Evolutionary conservation across 1,284 basidiomycete species (phyloP).

Genomic region (Sporisorium iseilematis-ciliati): DNA sequence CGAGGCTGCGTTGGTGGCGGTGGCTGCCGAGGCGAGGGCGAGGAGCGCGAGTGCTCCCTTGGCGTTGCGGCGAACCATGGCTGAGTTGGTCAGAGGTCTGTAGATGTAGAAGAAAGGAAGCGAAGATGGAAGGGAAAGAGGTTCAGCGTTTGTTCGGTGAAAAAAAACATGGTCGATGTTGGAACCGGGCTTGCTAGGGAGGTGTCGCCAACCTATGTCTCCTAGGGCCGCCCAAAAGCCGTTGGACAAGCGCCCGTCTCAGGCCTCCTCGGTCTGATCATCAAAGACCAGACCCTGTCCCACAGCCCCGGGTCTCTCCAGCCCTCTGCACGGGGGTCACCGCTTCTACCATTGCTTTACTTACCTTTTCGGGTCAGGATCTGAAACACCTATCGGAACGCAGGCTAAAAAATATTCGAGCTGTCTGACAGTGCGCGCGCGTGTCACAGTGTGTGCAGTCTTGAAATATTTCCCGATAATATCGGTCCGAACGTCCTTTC

Average conservation of each 20-base stretch:
- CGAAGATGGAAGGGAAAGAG: neutral
- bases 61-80: conserved; percentile 1
- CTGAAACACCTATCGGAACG: conserved; percentile 38
- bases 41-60: conserved; percentile 16
- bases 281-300: neutral
- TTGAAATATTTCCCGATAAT: neutral
- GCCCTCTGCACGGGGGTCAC: neutral
- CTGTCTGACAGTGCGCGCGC: conserved; percentile 33
- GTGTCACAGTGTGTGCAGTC: too few relatives aligned
- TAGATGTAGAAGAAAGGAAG: neutral
- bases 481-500: neutral
- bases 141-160: neutral
- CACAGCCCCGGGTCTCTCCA: neutral
- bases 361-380: too few relatives aligned
- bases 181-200: neutral
- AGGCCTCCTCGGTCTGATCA: neutral
- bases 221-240: too few relatives aligned
- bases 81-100: neutral
- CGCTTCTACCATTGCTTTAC: conserved; percentile 18
- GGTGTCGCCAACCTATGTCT: neutral
- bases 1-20: conserved; percentile 10
- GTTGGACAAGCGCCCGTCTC: neutral
- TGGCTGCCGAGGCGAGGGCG: conserved; percentile 14
- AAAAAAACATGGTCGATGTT: too few relatives aligned
- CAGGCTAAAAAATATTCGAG: neutral